Evolutionary conservation across 345 rosid species (phyloP), one percentile per base, ranked within the genome.

Genomic region (Eucalyptus sp.): DNA sequence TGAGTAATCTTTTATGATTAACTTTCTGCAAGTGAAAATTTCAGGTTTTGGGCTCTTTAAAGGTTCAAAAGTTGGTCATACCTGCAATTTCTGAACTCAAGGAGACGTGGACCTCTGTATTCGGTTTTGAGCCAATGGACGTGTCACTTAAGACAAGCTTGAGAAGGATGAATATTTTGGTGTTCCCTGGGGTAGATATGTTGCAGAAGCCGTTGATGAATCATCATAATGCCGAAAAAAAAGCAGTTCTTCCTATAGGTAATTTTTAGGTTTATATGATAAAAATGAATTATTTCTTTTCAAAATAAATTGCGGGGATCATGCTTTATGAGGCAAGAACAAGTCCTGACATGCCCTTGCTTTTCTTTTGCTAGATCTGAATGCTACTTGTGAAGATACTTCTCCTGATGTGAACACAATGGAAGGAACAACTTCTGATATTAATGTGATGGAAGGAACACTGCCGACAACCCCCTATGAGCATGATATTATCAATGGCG

Each of bases 161-260:
- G 88, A 94, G 93, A 91, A 94, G 94, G 89, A 92, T 94, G 93
- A 97, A 94, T 89, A 88, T 98, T 91, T 49, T 98, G 91, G 97
- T 94, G 71, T 98, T 98, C 92, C 99, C 99, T 56, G 96, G 99
- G 51, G 96, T 98, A 71, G 99, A 95, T 88, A 92, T 98, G 97
- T 90, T 98, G 90, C 95, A 95, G 94, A 98, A 97, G 91, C 90
- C 92, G 87, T 49, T 96, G 92, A 54, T 90, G 87, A 90, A 51
- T 91, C 87, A 90, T 86, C 92, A 88, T 79, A 85, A 85, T 62
- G 25, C 87, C 8, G 92, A 85, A 89, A 90, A 92, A 64, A 89
- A 86, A 15, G 87, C 83, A 46, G 50, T 90, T 71, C 58, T 51
- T 33, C 86, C 91, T 48, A 71, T 29, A 90, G 94, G 96, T 96